Evolutionary conservation across 176 grass and related monocot species (phyloP).

Genomic region (Sorghum bicolor): Sorghum_bicolor_NCBIv3 NC_012873.2:66636001-66636500

Average conservation of each 20-base stretch:
- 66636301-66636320: no score
- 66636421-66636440: not conserved
- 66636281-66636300: no score
- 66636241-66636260: no score
- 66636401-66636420: not conserved
- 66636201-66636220: not conserved
- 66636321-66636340: no score
- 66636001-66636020: conserved; percentile 48
- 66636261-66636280: no score
- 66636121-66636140: not conserved
- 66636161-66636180: not conserved
- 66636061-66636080: not conserved
- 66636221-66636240: no score
- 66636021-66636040: conserved; percentile 4
- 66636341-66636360: not conserved
- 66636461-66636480: conserved; percentile 68
- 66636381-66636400: not conserved
- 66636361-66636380: not conserved
- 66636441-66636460: conserved; percentile 43
- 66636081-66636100: not conserved
- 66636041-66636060: not conserved
- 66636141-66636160: not conserved
- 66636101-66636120: not conserved
- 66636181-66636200: not conserved
- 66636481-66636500: conserved; percentile 53